Evolutionary conservation across 352 stramenopile genomes (phyloP), one percentile per base, ranked within the genome.

Genomic region (Elongisporangium anandrum): DNA sequence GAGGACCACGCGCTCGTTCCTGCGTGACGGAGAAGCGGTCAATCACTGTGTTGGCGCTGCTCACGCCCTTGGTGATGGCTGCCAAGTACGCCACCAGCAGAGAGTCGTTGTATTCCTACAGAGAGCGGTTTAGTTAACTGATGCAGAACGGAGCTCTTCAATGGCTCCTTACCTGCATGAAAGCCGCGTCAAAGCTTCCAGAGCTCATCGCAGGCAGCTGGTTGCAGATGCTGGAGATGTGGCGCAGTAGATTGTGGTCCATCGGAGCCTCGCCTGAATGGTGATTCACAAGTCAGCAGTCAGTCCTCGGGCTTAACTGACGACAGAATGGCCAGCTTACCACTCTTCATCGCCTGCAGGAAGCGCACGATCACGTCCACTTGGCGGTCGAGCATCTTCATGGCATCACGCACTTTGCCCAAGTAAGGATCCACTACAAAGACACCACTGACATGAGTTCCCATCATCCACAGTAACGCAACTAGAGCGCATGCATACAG

Each of bases 211-310:
- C 80, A 17, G 87, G 87, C 13, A 96, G 70, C 54, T 94, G 79
- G 61, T 95, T 90, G 64, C 83, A 94, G 34, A 93, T 83, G 49
- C 82, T 93, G 59, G 85, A 92, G 56, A 96, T 88, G 56, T 96
- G 85, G 34, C 85, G 87, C 17, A 95, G 67, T 45, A 96, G 54
- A 24, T 81, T 87, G 57, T 93, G 78, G 55, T 96, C 79, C n/a
- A 88, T 65, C 16, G 81, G 77, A 1, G 87, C 72, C 19, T 94
- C 71, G 24, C 77, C 80, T 84, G 50, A 41, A 13, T 8, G 22
- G 47, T 23, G 29, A 24, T 7, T n/a, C 8, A 47, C 20, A 16
- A 13, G 41, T 21, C 19, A 8, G n/a, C 12, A 1, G 22, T 4
- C 12, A 21, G 3, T 12, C 4, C 15, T n/a, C n/a, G n/a, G n/a